A percentile compares a stretch with the other conserved stretches of the same genome.
Conservation (phyloP, 2,329 filamentous ascomycete genomes). For the Pseudogymnoascus sp. region DNA sequence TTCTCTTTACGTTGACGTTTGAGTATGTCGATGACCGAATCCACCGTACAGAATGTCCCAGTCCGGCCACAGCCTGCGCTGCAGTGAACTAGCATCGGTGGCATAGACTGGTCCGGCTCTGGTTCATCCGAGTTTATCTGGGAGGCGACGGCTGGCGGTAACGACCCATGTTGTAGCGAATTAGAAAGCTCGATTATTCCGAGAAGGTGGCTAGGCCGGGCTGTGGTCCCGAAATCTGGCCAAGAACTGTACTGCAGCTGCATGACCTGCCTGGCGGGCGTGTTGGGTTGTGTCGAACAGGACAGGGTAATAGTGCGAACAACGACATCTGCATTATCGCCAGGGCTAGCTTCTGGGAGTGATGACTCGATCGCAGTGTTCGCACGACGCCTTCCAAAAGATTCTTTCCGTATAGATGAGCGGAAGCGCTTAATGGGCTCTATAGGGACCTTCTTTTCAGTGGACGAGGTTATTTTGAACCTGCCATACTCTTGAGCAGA, state of each 20-base stretch:
- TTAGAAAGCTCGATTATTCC: slow-evolving; percentile 85
- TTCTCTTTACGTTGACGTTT: slow-evolving; percentile 62
- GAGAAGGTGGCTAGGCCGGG: slow-evolving; percentile 78
- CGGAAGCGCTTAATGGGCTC: slow-evolving; percentile 47
- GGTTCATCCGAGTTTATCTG: slow-evolving; percentile 51
- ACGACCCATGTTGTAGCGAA: slow-evolving; percentile 51
- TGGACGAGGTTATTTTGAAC: slow-evolving; percentile 66
- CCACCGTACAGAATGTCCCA: slow-evolving; percentile 92
- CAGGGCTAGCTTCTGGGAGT: slow-evolving; percentile 26
- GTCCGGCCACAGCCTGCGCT: slow-evolving; percentile 93
- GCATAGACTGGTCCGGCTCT: slow-evolving; percentile 40
- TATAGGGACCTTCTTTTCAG: slow-evolving; percentile 74
- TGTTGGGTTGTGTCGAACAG: slow-evolving; percentile 69
- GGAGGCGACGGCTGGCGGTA: slow-evolving; percentile 22
- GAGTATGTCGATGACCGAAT: slow-evolving; percentile 92
- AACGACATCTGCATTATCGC: slow-evolving; percentile 65
- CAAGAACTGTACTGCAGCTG: slow-evolving; percentile 93
- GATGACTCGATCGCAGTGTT: slow-evolving; percentile 43
- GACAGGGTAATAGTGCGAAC: slow-evolving; percentile 81
- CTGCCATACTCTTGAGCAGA: slow-evolving; percentile 67
- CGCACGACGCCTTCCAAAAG: slow-evolving; percentile 41
- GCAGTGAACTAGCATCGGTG: slow-evolving; percentile 87
- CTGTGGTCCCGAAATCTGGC: slow-evolving; percentile 93
- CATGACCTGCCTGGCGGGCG: slow-evolving; percentile 82
- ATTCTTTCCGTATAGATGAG: slow-evolving; percentile 27